Conservation (phyloP, 1,139 yeast species). For the Hansenula anomala region DNA sequence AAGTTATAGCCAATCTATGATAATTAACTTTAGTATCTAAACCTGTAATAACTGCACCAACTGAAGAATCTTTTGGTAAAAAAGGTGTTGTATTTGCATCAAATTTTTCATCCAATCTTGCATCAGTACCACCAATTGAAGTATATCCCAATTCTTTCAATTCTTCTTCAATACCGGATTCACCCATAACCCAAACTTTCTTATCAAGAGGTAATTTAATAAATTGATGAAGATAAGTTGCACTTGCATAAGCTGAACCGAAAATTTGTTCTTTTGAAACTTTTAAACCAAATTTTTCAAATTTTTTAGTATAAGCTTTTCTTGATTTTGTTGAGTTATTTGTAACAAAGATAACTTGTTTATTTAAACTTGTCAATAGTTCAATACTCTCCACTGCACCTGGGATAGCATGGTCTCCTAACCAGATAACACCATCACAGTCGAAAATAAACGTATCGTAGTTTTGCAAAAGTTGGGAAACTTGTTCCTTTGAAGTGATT, state of each 20-base stretch:
- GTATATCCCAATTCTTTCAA: constrained; percentile 61
- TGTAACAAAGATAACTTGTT: constrained; percentile 82
- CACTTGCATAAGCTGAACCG: constrained; percentile 89
- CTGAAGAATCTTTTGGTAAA: constrained; percentile 56
- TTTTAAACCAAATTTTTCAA: constrained; percentile 67
- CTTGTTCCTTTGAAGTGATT: constrained; percentile 42
- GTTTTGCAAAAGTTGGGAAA: constrained; percentile 47
- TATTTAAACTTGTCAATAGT: constrained; percentile 44
- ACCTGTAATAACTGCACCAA: constrained; percentile 90
- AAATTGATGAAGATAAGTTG: constrained; percentile 77
- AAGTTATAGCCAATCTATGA: constrained; percentile 72
- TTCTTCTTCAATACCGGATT: constrained; percentile 74
- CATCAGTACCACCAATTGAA: constrained; percentile 71
- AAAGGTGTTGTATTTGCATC: constrained; percentile 41
- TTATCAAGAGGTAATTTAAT: constrained; percentile 64
- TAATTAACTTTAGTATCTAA: constrained; percentile 74
- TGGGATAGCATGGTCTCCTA: constrained; percentile 71
- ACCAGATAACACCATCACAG: constrained; percentile 94
- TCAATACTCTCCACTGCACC: constrained; percentile 63
- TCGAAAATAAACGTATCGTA: constrained; percentile 87
- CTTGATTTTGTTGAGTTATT: constrained; percentile 93
- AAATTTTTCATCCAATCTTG: constrained; percentile 33
- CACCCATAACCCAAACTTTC: constrained; percentile 87
- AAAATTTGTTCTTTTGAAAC: constrained; percentile 73
- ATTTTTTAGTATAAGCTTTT: constrained; percentile 68